Conservation (phyloP, 2,329 filamentous ascomycete species). For the Fusarium stilboides region DNA sequence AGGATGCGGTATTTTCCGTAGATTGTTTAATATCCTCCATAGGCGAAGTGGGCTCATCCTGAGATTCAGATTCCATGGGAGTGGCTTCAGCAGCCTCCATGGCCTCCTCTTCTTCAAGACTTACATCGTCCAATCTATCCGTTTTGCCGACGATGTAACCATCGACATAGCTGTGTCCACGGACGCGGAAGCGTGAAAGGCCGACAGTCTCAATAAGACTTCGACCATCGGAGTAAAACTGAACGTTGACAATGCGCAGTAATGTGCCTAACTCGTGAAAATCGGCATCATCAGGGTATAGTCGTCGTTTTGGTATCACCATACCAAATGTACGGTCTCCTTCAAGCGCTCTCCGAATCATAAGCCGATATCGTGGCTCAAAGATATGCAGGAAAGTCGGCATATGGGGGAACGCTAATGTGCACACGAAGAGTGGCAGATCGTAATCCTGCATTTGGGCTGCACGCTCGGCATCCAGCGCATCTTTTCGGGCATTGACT, state of each 20-base stretch:
- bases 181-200: conserved; percentile 81
- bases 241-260: conserved; percentile 80
- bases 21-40: conserved; percentile 16
- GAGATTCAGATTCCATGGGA: conserved; percentile 6
- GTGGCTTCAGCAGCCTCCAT: conserved; percentile 76
- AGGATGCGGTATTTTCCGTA: conserved; percentile 2
- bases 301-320: conserved; percentile 77
- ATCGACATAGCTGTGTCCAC: conserved; percentile 75
- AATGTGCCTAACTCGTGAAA: conserved; percentile 86
- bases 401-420: conserved; percentile 84
- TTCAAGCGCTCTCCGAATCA: conserved; percentile 85
- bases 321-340: conserved; percentile 86
- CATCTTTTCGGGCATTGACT: conserved; percentile 70
- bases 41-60: neutral
- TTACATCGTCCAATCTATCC: conserved; percentile 86
- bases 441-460: conserved; percentile 70
- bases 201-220: conserved; percentile 86
- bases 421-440: conserved; percentile 85
- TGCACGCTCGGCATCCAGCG: conserved; percentile 71
- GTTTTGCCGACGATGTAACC: conserved; percentile 84
- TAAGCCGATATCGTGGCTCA: conserved; percentile 90
- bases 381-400: conserved; percentile 93
- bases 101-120: conserved; percentile 83
- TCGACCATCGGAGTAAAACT: conserved; percentile 83
- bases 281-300: conserved; percentile 52